These are phyloP conservation scores for Lactarius evosmus DNA, from an alignment of 768 basidiomycete species.

Conservation along the genomic window DNA sequence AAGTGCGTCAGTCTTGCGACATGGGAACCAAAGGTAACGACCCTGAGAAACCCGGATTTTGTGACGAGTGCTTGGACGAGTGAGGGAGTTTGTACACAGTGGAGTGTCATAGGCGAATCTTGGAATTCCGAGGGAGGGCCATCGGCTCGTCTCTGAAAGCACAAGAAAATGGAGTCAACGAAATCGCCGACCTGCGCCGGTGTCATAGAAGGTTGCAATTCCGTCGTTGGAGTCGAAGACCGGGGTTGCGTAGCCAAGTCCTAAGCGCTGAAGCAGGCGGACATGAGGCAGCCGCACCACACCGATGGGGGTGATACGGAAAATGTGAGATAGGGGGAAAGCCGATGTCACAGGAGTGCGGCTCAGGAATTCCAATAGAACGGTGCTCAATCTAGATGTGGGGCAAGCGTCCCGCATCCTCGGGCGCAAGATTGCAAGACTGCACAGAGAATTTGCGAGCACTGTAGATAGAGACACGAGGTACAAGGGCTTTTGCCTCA, in stretches of 20 bases:
- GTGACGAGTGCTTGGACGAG: slow-evolving; percentile 5
- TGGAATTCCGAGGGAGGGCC: not conserved
- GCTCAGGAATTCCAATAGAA: slow-evolving; percentile 20
- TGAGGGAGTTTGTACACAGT: not conserved
- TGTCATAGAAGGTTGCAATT: slow-evolving; percentile 9
- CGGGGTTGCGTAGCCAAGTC: slow-evolving; percentile 1
- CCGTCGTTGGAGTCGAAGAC: slow-evolving; percentile 6
- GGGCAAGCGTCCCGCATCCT: not conserved
- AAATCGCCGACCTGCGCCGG: not conserved
- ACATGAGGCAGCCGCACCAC: slow-evolving; percentile 27
- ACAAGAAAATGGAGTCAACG: not conserved
- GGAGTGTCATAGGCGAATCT: not conserved
- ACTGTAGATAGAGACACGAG: not conserved
- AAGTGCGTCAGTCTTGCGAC: slow-evolving; percentile 10
- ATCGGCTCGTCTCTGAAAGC: slow-evolving; percentile 5
- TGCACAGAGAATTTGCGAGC: not conserved
- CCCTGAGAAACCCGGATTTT: slow-evolving; percentile 4
- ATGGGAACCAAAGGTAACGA: not conserved
- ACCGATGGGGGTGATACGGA: slow-evolving; percentile 23
- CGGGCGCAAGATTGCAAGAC: slow-evolving; percentile 4
- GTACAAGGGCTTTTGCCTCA: slow-evolving; percentile 1
- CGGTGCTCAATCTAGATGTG: slow-evolving; percentile 2
- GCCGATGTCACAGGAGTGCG: slow-evolving; percentile 19
- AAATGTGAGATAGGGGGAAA: slow-evolving; percentile 25
- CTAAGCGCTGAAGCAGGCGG: slow-evolving; percentile 20